Percentiles rank a stretch among this genome's conserved stretches.
Evolutionary conservation across 495 filamentous ascomycete species (phyloP).

Genomic region (Lasiosphaeria ovina): DNA sequence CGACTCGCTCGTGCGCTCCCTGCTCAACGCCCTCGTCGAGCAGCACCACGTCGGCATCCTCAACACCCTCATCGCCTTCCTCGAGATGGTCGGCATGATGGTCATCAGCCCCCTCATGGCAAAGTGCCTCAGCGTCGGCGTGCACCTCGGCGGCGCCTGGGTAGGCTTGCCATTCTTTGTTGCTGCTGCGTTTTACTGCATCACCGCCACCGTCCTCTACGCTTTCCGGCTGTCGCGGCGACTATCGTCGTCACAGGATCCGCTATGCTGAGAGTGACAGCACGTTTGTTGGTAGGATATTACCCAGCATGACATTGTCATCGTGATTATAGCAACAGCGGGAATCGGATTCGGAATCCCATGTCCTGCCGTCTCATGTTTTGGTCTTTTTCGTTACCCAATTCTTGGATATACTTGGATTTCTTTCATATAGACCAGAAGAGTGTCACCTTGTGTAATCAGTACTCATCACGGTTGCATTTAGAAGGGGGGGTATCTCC

Average conservation of each 20-base stretch:
- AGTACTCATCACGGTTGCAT: too few species aligned
- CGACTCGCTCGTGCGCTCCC: constrained; percentile 19
- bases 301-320: background rate
- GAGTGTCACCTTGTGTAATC: too few species aligned
- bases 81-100: constrained; percentile 29
- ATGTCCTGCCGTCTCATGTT: too few species aligned
- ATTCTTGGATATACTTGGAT: too few species aligned
- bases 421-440: too few species aligned
- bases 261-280: constrained; percentile 2
- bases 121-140: constrained; percentile 26
- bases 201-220: constrained; percentile 21
- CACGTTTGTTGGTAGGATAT: background rate
- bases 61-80: constrained; percentile 30
- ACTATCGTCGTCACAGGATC: background rate
- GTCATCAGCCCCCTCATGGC: constrained; percentile 29
- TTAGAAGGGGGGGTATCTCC: too few species aligned
- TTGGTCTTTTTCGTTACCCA: too few species aligned
- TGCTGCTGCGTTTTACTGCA: constrained; percentile 20
- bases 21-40: constrained; percentile 34
- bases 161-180: constrained; percentile 30
- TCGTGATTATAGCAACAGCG: too few species aligned
- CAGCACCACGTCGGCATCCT: constrained; percentile 34
- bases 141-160: constrained; percentile 26
- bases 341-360: too few species aligned
- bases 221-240: constrained; percentile 19